phyloP scores from a whole-genome alignment of 495 filamentous ascomycete genomes.

The Aspergillus campestris region DNA sequence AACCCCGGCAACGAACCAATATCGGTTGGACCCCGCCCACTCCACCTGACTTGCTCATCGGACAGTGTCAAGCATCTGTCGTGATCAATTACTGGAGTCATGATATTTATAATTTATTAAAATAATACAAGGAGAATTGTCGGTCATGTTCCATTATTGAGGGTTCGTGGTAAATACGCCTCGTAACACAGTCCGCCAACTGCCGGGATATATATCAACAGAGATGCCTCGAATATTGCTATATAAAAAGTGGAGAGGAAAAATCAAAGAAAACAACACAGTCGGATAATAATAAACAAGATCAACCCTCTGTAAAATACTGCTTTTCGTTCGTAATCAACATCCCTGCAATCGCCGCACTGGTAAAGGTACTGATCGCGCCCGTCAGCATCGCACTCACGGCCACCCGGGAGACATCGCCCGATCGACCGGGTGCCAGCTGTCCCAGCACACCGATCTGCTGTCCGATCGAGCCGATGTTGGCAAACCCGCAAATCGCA shows the following conservation, averaged over 20 bases:
- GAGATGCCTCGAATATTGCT: neutral
- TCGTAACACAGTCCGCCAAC: no score
- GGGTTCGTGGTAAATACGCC: no score
- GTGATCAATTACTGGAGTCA: no score
- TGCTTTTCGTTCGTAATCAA: slow-evolving; percentile 50
- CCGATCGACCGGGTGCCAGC: slow-evolving; percentile 62
- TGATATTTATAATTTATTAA: no score
- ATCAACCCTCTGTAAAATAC: slow-evolving; percentile 8
- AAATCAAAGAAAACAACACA: neutral
- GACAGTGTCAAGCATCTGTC: no score
- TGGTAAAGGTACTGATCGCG: slow-evolving; percentile 70
- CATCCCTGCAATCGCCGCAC: slow-evolving; percentile 72
- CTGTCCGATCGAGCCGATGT: slow-evolving; percentile 73
- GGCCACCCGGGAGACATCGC: slow-evolving; percentile 68
- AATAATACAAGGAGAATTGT: no score
- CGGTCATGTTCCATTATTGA: no score
- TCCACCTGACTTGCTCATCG: no score
- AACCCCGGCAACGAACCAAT: no score
- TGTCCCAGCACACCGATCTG: slow-evolving; percentile 82
- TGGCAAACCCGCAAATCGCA: slow-evolving; percentile 68
- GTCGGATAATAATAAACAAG: slow-evolving; percentile 1
- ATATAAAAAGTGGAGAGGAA: neutral
- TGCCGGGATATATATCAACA: no score
- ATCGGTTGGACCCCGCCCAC: no score
- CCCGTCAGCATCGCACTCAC: slow-evolving; percentile 71